These are phyloP conservation scores for Cucumis sativus DNA, from an alignment of 306 rosid species.

Conservation along the genomic window DNA sequence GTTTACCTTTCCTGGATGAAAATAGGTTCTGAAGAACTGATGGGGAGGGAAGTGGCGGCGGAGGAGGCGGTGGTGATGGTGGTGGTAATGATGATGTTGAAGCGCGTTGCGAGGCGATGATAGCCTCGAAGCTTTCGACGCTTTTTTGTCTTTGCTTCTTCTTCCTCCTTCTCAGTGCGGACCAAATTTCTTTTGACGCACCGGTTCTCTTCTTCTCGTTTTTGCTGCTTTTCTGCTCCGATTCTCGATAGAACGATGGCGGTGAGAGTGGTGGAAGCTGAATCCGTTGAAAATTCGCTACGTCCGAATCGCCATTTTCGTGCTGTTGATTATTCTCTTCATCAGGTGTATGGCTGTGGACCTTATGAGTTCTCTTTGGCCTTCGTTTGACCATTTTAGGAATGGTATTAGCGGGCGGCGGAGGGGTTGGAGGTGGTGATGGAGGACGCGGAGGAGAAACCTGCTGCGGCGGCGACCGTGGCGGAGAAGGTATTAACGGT, in stretches of 20 bases:
- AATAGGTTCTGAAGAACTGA: constrained; percentile 39
- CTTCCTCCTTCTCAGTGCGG: constrained; percentile 36
- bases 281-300: neutral
- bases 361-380: constrained; percentile 22
- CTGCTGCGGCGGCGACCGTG: constrained; percentile 8
- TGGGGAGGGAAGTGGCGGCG: constrained; percentile 29
- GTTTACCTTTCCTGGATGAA: constrained; percentile 35
- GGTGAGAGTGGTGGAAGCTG: constrained; percentile 10
- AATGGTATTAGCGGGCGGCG: constrained; percentile 3
- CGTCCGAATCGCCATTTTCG: neutral
- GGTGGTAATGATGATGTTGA: constrained; percentile 10
- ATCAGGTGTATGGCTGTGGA: neutral
- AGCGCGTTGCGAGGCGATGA: constrained; percentile 17
- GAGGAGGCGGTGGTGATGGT: constrained; percentile 17
- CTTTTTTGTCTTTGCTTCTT: constrained; percentile 51
- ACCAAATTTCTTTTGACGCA: constrained; percentile 45
- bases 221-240: constrained; percentile 23
- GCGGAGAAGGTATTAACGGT: constrained; percentile 5
- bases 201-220: constrained; percentile 33
- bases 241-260: constrained; percentile 1
- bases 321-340: neutral
- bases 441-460: constrained; percentile 5
- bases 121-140: constrained; percentile 37
- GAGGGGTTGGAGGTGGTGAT: constrained; percentile 6
- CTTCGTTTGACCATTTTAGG: constrained; percentile 1